These are phyloP conservation scores for Spinellus fusiger DNA, from an alignment of 192 early-diverging fungal genomes.

Conservation along the genomic window DNA sequence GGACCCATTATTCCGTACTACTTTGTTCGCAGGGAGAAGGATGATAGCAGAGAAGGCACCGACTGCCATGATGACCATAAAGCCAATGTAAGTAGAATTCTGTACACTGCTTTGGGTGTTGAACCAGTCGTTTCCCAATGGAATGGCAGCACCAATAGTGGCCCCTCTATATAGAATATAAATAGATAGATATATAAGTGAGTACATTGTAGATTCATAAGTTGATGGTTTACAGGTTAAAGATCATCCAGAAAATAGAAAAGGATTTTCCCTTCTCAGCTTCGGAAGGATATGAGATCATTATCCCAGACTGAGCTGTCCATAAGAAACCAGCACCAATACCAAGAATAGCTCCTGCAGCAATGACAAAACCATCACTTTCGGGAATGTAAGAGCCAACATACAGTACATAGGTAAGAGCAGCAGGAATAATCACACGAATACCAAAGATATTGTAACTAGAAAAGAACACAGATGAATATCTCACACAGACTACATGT, in stretches of 20 bases:
- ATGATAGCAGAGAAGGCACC: constrained; percentile 53
- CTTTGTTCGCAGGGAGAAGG: constrained; percentile 51
- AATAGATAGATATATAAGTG: background rate
- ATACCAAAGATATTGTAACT: constrained; percentile 73
- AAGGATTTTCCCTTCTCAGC: constrained; percentile 79
- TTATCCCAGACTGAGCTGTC: constrained; percentile 78
- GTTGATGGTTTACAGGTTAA: constrained; percentile 45
- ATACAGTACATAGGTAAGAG: constrained; percentile 69
- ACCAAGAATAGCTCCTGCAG: constrained; percentile 75
- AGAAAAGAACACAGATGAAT: background rate
- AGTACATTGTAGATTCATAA: background rate
- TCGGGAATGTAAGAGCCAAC: constrained; percentile 67
- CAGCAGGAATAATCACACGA: constrained; percentile 61
- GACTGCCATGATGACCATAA: constrained; percentile 61
- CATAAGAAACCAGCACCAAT: constrained; percentile 75
- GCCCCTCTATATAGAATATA: constrained; percentile 52
- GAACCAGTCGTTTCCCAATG: constrained; percentile 67
- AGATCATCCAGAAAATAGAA: constrained; percentile 84
- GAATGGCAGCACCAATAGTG: constrained; percentile 71
- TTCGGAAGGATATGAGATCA: constrained; percentile 82
- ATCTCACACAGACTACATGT: background rate
- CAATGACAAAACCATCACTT: constrained; percentile 57
- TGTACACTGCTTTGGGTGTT: constrained; percentile 39
- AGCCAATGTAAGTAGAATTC: constrained; percentile 69
- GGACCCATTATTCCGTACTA: constrained; percentile 64